Evolutionary conservation across 2,329 filamentous ascomycete genomes (phyloP).

Genomic region (Ascochyta pisi): DNA sequence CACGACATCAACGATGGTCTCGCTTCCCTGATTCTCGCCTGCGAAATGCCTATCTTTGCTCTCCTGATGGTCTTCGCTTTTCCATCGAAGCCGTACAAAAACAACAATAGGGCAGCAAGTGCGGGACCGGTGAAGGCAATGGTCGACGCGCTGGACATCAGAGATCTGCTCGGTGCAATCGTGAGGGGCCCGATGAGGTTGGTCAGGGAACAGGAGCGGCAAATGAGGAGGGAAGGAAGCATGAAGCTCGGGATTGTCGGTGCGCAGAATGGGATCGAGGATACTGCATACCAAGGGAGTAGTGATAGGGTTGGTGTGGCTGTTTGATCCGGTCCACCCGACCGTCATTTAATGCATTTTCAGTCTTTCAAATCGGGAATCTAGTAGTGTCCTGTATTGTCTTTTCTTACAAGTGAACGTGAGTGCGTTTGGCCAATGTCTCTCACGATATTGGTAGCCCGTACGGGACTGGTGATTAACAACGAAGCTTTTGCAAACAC

Average conservation of each 20-base stretch:
- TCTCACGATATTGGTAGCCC: no score
- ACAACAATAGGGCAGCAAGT: constrained; percentile 14
- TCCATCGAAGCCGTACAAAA: constrained; percentile 32
- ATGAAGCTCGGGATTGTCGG: neutral
- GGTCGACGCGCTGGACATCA: constrained; percentile 37
- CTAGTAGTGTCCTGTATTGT: no score
- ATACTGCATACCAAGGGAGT: neutral
- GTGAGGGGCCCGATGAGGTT: constrained; percentile 42
- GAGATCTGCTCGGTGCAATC: constrained; percentile 37
- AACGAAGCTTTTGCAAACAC: no score
- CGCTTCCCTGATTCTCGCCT: constrained; percentile 36
- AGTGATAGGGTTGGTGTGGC: neutral
- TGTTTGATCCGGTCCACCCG: neutral
- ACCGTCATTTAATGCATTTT: no score
- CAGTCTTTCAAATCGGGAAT: neutral
- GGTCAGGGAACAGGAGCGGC: constrained; percentile 36
- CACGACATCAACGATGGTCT: constrained; percentile 38
- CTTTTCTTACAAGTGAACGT: no score
- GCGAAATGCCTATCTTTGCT: constrained; percentile 45
- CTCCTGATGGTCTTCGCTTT: constrained; percentile 37
- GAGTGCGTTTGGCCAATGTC: no score
- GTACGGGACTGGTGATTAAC: no score
- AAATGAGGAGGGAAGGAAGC: constrained; percentile 19
- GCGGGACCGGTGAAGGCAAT: constrained; percentile 31
- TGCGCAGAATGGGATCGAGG: neutral